Base-by-base conservation (phyloP, 345 rosid species). In the Eucalyptus brandiana region DNA sequence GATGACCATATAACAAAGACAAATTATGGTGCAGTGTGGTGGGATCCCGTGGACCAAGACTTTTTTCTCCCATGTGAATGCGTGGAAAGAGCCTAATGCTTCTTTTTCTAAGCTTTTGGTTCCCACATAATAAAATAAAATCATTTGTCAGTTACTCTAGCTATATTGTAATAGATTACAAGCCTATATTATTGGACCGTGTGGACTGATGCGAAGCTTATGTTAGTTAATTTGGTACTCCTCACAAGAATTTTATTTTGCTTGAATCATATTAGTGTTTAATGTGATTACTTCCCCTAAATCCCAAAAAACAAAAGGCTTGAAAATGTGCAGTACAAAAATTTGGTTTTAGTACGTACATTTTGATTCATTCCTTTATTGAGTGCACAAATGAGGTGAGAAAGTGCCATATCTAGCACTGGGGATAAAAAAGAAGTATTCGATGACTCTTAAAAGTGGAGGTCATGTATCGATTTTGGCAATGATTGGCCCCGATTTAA, bases 101-200 rank as follows among this genome's bases (percentile, higher is more conserved):
- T 65, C 72, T n/a, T 65, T 65, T 65, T 30, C 37, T 30, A 65
- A 65, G 72, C 34, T 14, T 24, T 12, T 8, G n/a, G 26, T 58
- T 58, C 65, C 13, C 65, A 49, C 51, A 12, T 0, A 2, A 4
- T 13, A 62, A n/a, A 65, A 65, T n/a, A 65, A 65, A 32, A 65
- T 65, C 40, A n/a, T 65, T 65, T 14, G n/a, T 62, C 17, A 65
- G 8, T n/a, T 65, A n/a, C 40, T 65, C 37, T 65, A n/a, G 40
- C 76, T 65, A 65, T 65, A 65, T n/a, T 65, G 37, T 0, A n/a
- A n/a, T n/a, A 1, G 76, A 65, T 0, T 7, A 65, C 76, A 65
- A 65, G 76, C 40, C 37, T n/a, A 65, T n/a, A 0, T 65, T n/a
- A 65, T 65, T 0, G 13, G 62, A 56, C 30, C 62, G 0, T 10